Conservation (phyloP, 1,284 basidiomycete species). For the Gomphus sp. region DNA sequence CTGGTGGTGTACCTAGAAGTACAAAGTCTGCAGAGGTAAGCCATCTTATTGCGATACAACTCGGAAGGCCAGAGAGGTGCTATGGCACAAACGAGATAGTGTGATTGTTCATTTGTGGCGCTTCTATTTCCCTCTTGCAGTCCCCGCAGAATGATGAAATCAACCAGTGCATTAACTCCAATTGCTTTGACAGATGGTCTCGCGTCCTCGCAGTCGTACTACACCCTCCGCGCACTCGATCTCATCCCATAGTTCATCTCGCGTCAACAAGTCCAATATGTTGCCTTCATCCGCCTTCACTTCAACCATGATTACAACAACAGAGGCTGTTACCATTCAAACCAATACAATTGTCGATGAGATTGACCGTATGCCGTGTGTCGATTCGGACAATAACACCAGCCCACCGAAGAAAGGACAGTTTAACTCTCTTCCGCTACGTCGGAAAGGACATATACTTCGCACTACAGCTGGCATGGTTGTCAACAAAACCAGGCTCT, state of each 20-base stretch:
- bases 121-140: too few species aligned
- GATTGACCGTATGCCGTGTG: neutral
- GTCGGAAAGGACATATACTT: constrained; percentile 4
- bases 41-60: neutral
- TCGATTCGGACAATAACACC: neutral
- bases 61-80: neutral
- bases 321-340: neutral
- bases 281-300: neutral
- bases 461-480: constrained; percentile 9
- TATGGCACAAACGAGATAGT: neutral
- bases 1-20: neutral
- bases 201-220: neutral
- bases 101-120: too few species aligned
- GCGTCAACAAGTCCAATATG: neutral
- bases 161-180: neutral
- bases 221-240: neutral
- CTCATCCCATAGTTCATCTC: neutral
- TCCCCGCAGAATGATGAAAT: neutral
- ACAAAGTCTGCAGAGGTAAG: neutral
- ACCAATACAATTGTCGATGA: neutral
- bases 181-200: neutral
- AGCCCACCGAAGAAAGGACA: neutral
- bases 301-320: neutral
- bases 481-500: constrained; percentile 7
- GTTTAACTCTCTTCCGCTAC: constrained; percentile 4